Evolutionary conservation across 176 grass and related monocot species (phyloP), one percentile per base, ranked within the genome.

Genomic region (Otatea glauca): DNA sequence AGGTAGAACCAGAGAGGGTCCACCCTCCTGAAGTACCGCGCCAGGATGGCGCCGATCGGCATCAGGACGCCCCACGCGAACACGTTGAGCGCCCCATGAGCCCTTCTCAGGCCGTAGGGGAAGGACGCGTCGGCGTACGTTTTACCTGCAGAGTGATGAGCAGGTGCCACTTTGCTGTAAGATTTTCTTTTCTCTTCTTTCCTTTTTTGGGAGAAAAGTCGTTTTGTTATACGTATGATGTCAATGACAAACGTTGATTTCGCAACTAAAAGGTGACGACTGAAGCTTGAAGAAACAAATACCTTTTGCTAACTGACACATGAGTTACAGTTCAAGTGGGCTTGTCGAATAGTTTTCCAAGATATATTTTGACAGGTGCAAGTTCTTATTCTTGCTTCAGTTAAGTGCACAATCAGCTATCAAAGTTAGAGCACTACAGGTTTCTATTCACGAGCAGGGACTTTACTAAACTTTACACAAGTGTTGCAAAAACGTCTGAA

Each of bases 1-100:
- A 94, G 84, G 86, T 99, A 99, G 92, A 88, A 99, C 96, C 96
- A 99, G 20, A 94, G 86, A 6, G 96, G 91, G 54, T 96, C 93
- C 88, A 81, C 65, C 1, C 88, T 70, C 51, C 83, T 81, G 91
- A 91, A 91, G 81, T 99, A 96, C 84, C 96, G 92, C 21, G 96
- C 93, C 24, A 94, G 21, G 61, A 99, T 99, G 82, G 96, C 87
- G 73, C 96, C 93, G 37, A 99, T 89, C 2, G 96, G 96, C 80
- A 95, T 50, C 14, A 99, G 84, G 29, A 99, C 82, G 4, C 96
- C 96, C 96, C 96, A 99, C 18, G 88, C 91, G 88, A 99, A 82
- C 64, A 99, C 54, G 58, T 92, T 92, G 10, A 99, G 91, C 32
- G 81, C 93, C 41, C 96, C 96, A 8, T 99, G 96, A 21, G 93